A percentile compares a stretch with the other conserved stretches of the same genome.
These are phyloP conservation scores for Scutellaria baicalensis DNA, from an alignment of 257 asterid genomes.

Conservation along the genomic window DNA sequence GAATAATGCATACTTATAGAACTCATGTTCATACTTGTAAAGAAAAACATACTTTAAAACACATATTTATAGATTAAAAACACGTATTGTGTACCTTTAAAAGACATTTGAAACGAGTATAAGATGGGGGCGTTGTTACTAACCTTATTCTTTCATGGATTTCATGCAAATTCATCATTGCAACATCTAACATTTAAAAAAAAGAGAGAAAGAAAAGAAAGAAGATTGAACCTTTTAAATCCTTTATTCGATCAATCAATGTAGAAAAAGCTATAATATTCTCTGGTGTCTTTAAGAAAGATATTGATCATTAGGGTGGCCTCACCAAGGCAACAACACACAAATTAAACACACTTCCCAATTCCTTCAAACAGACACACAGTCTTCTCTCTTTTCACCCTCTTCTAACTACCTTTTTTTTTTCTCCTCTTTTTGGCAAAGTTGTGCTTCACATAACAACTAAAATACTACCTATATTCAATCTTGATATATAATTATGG, in stretches of 20 bases:
- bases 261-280: conserved; percentile 58
- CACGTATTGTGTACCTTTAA: no score
- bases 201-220: background rate
- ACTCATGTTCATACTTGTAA: no score
- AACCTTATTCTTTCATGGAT: conserved; percentile 12
- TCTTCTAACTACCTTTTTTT: conserved; percentile 30
- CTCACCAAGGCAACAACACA: background rate
- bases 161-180: conserved; percentile 24
- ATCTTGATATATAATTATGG: no score
- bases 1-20: no score
- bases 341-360: conserved; percentile 53
- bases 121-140: no score
- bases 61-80: no score
- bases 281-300: conserved; percentile 36
- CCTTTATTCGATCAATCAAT: conserved; percentile 60
- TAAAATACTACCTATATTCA: background rate
- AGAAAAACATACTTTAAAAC: no score
- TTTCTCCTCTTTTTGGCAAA: conserved; percentile 45
- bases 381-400: conserved; percentile 47
- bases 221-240: conserved; percentile 23
- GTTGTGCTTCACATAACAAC: conserved; percentile 23
- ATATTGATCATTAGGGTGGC: conserved; percentile 18
- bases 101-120: no score
- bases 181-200: background rate
- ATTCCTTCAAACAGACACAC: conserved; percentile 71